These are phyloP conservation scores for Herpetomonas samuelpessoai DNA, from an alignment of 208 protist genomes.

Conservation along the genomic window DNA sequence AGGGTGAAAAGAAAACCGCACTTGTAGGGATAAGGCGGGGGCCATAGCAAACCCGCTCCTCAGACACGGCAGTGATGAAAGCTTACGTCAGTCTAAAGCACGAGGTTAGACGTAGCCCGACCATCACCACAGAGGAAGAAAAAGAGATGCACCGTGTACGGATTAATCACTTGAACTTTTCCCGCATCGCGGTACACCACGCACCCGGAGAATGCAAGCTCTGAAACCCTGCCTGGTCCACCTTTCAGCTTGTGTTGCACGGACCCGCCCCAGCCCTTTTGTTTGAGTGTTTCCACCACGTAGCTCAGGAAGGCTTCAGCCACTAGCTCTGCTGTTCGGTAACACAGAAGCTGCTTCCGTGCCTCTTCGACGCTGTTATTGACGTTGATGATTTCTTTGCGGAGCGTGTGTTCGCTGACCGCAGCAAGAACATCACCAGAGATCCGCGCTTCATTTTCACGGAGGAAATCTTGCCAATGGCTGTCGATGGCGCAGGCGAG, in stretches of 20 bases:
- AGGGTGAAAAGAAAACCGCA: too few relatives aligned
- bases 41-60: too few relatives aligned
- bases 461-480: conserved; percentile 1
- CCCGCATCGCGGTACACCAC: not conserved
- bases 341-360: not conserved
- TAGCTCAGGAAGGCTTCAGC: conserved; percentile 7
- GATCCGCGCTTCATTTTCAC: not conserved
- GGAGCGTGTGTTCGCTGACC: not conserved
- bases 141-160: not conserved
- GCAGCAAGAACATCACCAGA: not conserved
- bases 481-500: conserved; percentile 3
- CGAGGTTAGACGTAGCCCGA: not conserved
- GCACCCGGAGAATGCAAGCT: not conserved
- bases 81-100: too few relatives aligned
- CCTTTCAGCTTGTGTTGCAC: conserved; percentile 11
- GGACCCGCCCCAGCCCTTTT: conserved; percentile 12
- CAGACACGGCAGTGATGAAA: too few relatives aligned
- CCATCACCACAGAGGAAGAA: conserved; percentile 2
- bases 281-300: conserved; percentile 2
- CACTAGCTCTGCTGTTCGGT: not conserved
- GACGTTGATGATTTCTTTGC: not conserved
- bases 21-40: too few relatives aligned
- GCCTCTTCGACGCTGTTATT: conserved; percentile 4
- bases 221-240: not conserved
- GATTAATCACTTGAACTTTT: not conserved